Base-by-base conservation (phyloP, 164 flowering plant species). In the Chimonanthus salicifolius region DNA sequence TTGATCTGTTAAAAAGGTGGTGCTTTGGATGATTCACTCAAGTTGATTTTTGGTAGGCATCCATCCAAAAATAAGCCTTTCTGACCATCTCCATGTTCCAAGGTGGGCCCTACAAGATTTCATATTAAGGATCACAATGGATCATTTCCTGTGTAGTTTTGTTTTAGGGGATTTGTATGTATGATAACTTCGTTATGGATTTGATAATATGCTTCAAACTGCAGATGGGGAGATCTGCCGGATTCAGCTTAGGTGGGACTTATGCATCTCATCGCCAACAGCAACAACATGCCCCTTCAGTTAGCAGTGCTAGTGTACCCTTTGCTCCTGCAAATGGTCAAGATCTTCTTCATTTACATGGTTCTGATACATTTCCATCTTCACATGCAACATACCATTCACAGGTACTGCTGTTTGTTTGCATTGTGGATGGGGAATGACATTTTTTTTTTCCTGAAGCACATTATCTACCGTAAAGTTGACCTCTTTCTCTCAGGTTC, bases 221-320 rank as follows among this genome's bases (percentile, higher is more conserved):
- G 58, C 80, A 91, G 97, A 87, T 87, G 88, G 90, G 89, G 3
- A 84, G 92, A 47, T 91, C 97, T 77, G 79, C 89, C 66, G 98
- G 97, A 68, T 96, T 92, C 75, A 91, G 80, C 77, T 78, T 91
- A 65, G 91, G 92, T 16, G 97, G 89, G 65, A 58, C 90, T 50
- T 92, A 87, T 77, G 76, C 97, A 71, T 82, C 97, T 33, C 92
- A 87, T 74, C 95, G 91, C 4, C 92, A 84, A 46, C 84, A 79
- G 10, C 87, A 82, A 58, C 74, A 88, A 71, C 94, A 85, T 83
- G 75, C 85, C 63, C 82, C 89, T 44, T 84, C 97, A 67, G 92
- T 84, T 49, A 88, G 91, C 84, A 82, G 87, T 69, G 75, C 87
- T 62, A 86, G 86, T 64, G 83, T 82, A 78, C 82, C 94, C 64